phyloP scores from a whole-genome alignment of 768 basidiomycete genomes.

The Zangia roseola region DNA sequence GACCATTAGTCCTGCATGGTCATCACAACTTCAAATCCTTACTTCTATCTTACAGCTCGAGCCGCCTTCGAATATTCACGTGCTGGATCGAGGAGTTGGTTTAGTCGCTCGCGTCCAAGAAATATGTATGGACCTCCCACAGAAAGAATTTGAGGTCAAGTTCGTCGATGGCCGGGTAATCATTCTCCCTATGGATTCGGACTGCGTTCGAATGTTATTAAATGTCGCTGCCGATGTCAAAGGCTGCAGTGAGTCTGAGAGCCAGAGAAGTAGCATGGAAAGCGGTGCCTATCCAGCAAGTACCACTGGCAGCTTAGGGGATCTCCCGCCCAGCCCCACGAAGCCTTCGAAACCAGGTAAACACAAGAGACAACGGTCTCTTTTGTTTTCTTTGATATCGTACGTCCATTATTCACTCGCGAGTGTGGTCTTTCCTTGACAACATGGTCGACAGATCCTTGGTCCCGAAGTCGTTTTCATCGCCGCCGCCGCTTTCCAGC shows the following conservation, averaged over 20 bases:
- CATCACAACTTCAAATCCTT: slow-evolving; percentile 49
- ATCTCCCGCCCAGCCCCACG: slow-evolving; percentile 18
- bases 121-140: slow-evolving; percentile 59
- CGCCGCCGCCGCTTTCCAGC: slow-evolving; percentile 20
- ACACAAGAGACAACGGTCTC: slow-evolving; percentile 70
- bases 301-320: slow-evolving; percentile 16
- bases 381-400: slow-evolving; percentile 69
- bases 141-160: slow-evolving; percentile 44
- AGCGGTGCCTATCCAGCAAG: slow-evolving; percentile 24
- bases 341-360: slow-evolving; percentile 38
- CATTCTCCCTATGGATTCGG: slow-evolving; percentile 45
- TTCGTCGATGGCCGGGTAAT: slow-evolving; percentile 58
- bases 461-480: slow-evolving; percentile 33
- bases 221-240: slow-evolving; percentile 53
- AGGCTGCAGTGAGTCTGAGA: slow-evolving; percentile 40
- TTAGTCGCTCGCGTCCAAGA: slow-evolving; percentile 54
- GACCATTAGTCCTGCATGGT: slow-evolving; percentile 52
- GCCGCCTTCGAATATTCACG: slow-evolving; percentile 50
- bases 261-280: slow-evolving; percentile 32
- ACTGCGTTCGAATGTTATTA: slow-evolving; percentile 46
- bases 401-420: slow-evolving; percentile 28
- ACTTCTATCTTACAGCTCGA: slow-evolving; percentile 51
- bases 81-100: slow-evolving; percentile 59
- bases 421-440: slow-evolving; percentile 1
- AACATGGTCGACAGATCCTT: slow-evolving; percentile 19